A percentile compares a stretch with the other conserved stretches of the same genome.
These are phyloP conservation scores for Trichosanthes truncata DNA, from an alignment of 306 rosid species.

Conservation along the genomic window DNA sequence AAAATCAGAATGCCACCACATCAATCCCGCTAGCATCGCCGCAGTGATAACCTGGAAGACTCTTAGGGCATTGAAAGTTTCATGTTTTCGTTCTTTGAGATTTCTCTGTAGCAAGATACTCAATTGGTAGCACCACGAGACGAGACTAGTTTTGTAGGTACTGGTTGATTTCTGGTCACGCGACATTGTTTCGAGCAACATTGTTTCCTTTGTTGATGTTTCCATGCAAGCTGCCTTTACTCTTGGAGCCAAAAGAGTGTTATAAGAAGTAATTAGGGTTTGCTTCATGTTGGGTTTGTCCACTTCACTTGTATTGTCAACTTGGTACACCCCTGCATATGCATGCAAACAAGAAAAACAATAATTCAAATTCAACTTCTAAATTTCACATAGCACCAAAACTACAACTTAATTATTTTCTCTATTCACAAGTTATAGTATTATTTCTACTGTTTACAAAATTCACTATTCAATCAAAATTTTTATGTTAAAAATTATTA, in stretches of 20 bases:
- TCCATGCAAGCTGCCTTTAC: conserved; percentile 54
- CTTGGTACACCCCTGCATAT: conserved; percentile 70
- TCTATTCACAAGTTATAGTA: background rate
- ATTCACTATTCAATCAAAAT: no score
- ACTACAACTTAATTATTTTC: background rate
- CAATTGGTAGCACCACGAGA: conserved; percentile 67
- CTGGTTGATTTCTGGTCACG: conserved; percentile 2
- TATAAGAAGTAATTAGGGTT: conserved; percentile 56
- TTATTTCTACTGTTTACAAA: background rate
- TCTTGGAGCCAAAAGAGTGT: conserved; percentile 60
- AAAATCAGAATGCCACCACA: conserved; percentile 90
- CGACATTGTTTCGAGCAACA: conserved; percentile 12
- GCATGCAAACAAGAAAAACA: background rate
- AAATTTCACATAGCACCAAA: background rate
- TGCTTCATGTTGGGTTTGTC: conserved; percentile 58
- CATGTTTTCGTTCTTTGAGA: conserved; percentile 80
- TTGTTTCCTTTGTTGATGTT: conserved; percentile 15
- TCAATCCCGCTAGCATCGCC: conserved; percentile 59
- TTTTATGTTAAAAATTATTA: no score
- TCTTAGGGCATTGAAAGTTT: conserved; percentile 63
- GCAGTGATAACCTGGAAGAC: conserved; percentile 68
- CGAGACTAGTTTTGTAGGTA: conserved; percentile 16
- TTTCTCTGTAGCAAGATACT: conserved; percentile 60
- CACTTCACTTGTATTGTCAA: conserved; percentile 38
- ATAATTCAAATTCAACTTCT: background rate